These are phyloP conservation scores for Zygosaccharomyces gambellarensis DNA, from an alignment of 805 yeast genomes.

Conservation along the genomic window DNA sequence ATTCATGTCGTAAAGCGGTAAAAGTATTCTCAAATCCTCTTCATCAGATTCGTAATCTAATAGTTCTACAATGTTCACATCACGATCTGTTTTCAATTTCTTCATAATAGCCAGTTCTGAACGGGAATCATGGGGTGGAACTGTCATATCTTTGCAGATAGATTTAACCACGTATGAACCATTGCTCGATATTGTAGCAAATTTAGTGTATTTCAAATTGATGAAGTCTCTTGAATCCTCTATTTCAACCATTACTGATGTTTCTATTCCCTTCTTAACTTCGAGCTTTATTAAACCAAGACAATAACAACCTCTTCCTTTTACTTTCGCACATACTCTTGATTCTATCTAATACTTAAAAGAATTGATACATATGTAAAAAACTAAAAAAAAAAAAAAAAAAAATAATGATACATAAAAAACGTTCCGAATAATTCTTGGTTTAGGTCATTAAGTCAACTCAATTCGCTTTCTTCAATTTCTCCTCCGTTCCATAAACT, in stretches of 20 bases:
- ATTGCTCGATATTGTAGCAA: conserved; percentile 23
- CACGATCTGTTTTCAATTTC: conserved; percentile 9
- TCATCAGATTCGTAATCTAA: conserved; percentile 10
- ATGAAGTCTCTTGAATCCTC: not conserved
- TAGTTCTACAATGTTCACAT: conserved; percentile 17
- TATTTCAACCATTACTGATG: not conserved
- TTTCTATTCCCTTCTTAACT: not conserved
- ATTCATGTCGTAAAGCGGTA: conserved; percentile 17
- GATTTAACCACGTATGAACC: conserved; percentile 18
- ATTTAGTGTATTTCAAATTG: conserved; percentile 20
- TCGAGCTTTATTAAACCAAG: not conserved
- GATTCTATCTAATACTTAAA: not conserved
- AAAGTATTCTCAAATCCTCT: conserved; percentile 20
- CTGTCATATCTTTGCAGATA: conserved; percentile 21
- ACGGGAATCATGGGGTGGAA: conserved; percentile 30
- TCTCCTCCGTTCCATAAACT: conserved; percentile 57
- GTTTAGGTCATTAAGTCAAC: not conserved
- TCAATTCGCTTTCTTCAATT: conserved; percentile 17
- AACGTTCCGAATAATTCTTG: not conserved
- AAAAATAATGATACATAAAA: not conserved
- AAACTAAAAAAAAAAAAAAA: not conserved
- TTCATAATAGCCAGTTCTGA: conserved; percentile 23
- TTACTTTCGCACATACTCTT: not conserved
- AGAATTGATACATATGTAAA: not conserved
- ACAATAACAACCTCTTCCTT: not conserved